Base-by-base conservation (phyloP, 768 basidiomycete genomes). In the Daedalea quercina region DNA sequence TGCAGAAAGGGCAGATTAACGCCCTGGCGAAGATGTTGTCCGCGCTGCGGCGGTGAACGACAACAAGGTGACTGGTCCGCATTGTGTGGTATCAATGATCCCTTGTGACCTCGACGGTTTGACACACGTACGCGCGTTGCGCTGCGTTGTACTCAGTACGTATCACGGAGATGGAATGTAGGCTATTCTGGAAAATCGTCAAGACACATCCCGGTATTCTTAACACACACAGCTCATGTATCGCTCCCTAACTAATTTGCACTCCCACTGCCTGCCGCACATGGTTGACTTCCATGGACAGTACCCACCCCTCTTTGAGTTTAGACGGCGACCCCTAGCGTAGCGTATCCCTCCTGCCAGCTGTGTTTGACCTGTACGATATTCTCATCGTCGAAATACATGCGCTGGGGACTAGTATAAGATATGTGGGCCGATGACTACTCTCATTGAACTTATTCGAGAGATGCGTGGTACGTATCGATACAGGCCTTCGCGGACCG, bases 1-100 rank as follows among this genome's bases (percentile, higher is more conserved):
- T 89, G 63, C 85, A 90, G 73, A 92, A 85, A 70, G 88, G 86
- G 45, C 92, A 94, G 75, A 93, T 93, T 71, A 84, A 85, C 62
- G 80, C 89, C 40, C 75, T 94, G 61, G 91, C 91, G 53, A 94
- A 94, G 83, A 90, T 94, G 89, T 73, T 94, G 54, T 90, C 84
- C 53, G 86, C 87, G 48, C 69, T 90, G 69, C 77, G 86, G 63
- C 84, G 84, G 63, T 87, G 57, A 60, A 47, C 44, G 31, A 50
- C 49, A n/a, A n/a, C n/a, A 48, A 28, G 50, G 52, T 25, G 51
- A 24, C 40, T 23, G 25, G 41, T 45, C 41, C 44, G 26, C 51
- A 6, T 23, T 47, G 57, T 47, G 28, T 33, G 19, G 33, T 50
- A 26, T 34, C 22, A 11, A 28, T 35, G 34, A 33, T n/a, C n/a